These are phyloP conservation scores for Gnomoniopsis sp. DNA, from an alignment of 2,329 filamentous ascomycete genomes.

Conservation along the genomic window DNA sequence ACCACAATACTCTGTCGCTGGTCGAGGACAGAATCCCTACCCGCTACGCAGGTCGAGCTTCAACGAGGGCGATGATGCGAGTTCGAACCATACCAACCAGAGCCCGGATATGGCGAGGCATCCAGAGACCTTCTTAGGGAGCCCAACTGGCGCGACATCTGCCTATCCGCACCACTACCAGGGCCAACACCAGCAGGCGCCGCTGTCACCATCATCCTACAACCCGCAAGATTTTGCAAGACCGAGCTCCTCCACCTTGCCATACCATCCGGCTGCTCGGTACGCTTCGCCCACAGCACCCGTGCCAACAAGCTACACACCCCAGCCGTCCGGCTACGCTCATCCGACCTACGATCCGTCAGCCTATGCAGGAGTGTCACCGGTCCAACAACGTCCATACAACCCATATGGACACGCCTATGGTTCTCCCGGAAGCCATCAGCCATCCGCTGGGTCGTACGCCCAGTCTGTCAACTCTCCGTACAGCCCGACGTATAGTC, in stretches of 20 bases:
- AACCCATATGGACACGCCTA: conserved; percentile 42
- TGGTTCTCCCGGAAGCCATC: conserved; percentile 32
- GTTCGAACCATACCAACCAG: conserved; percentile 42
- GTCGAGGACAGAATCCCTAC: conserved; percentile 37
- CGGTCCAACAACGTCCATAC: conserved; percentile 50
- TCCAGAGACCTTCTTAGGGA: conserved; percentile 65
- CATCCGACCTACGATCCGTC: conserved; percentile 58
- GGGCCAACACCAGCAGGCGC: conserved; percentile 39
- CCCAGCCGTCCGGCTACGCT: conserved; percentile 43
- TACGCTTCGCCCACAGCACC: conserved; percentile 29
- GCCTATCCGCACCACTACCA: conserved; percentile 53
- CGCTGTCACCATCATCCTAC: conserved; percentile 53
- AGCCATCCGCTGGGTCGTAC: conserved; percentile 31
- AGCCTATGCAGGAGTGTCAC: conserved; percentile 48
- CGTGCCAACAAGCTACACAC: conserved; percentile 29
- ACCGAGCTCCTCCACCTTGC: conserved; percentile 49
- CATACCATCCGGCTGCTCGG: conserved; percentile 44
- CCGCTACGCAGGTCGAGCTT: conserved; percentile 64
- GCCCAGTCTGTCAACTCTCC: conserved; percentile 36
- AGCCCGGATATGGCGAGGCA: conserved; percentile 27
- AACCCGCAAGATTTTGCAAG: conserved; percentile 67
- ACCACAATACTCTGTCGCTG: conserved; percentile 57
- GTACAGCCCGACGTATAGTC: conserved; percentile 23
- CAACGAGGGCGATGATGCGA: conserved; percentile 70
- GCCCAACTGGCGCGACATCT: conserved; percentile 42